Base-by-base conservation (phyloP, 1,139 yeast genomes). In the Hansenula lynferdii region DNA sequence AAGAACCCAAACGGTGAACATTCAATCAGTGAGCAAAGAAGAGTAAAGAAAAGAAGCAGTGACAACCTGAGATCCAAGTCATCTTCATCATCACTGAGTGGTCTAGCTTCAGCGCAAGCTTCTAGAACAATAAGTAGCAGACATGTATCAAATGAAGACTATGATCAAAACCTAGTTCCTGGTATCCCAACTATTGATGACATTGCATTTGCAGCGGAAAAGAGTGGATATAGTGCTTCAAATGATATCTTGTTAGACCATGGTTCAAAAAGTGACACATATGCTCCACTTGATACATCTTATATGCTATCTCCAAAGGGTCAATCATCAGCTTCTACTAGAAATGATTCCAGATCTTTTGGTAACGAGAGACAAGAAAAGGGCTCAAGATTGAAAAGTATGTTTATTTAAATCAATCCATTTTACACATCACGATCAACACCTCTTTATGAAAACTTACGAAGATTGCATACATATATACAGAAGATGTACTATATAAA, bases 101-200 rank as follows among this genome's bases (percentile, higher is more conserved):
- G 28, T 3, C 28, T 16, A 4, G 14, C 16, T 9, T 22, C 14
- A 12, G 26, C 22, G 11, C 9, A 21, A 17, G 5, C 22, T 3
- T 31, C 34, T 16, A 31, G 34, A 20, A n/a, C 31, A 19, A 12
- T 20, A 12, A 19, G n/a, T n/a, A 28, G 31, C 12, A 18, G 31
- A 19, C 31, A 28, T 19, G 31, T 28, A 19, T 27, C 36, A 23
- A n/a, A 26, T 45, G 11, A 28, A 19, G 24, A 28, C 12, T 28
- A 9, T 19, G 31, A 28, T 8, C 2, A 12, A 19, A 14, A 17
- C 8, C 23, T n/a, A 14, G 8, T 28, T 8, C 12, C 12, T n/a
- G n/a, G n/a, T 18, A 28, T 28, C 6, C 22, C 31, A 3, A 28
- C 31, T 8, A 18, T 19, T n/a, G 31, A 28, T 7, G 31, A 28